Percentiles rank a stretch among this genome's conserved stretches.
phyloP scores from a whole-genome alignment of 139 green algal genomes.

The Micromonas commoda region DNA sequence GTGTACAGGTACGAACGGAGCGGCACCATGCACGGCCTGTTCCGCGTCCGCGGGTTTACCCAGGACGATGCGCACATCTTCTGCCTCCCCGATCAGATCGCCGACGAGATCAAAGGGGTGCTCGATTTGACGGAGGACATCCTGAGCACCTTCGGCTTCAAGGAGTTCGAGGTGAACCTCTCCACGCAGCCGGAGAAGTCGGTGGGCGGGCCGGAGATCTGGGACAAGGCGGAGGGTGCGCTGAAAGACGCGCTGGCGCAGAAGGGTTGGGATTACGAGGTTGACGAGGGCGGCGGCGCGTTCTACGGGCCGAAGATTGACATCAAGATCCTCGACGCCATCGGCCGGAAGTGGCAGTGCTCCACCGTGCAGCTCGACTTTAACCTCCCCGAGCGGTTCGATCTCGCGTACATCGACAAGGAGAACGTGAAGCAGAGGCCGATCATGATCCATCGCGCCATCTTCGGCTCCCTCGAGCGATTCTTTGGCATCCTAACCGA shows the following conservation, averaged over 20 bases:
- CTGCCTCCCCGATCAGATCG: slow-evolving; percentile 86
- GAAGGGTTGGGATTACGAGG: slow-evolving; percentile 47
- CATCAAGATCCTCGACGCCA: slow-evolving; percentile 78
- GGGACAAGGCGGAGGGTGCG: slow-evolving; percentile 56
- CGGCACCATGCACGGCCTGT: slow-evolving; percentile 96
- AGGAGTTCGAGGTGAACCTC: slow-evolving; percentile 83
- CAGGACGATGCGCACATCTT: slow-evolving; percentile 99
- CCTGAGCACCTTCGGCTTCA: slow-evolving; percentile 87
- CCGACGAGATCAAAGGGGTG: slow-evolving; percentile 71
- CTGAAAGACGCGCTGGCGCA: background rate
- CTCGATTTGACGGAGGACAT: slow-evolving; percentile 81
- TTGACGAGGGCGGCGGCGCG: slow-evolving; percentile 80
- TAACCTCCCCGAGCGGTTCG: slow-evolving; percentile 92
- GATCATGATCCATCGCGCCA: slow-evolving; percentile 98
- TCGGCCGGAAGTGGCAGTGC: slow-evolving; percentile 96
- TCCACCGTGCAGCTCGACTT: slow-evolving; percentile 98
- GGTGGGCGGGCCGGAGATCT: slow-evolving; percentile 86
- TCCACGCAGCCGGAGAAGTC: slow-evolving; percentile 88
- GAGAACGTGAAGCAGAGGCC: slow-evolving; percentile 60
- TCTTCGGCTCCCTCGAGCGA: slow-evolving; percentile 82
- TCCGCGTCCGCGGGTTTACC: slow-evolving; percentile 95
- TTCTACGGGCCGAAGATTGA: slow-evolving; percentile 99
- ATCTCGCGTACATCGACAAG: slow-evolving; percentile 78
- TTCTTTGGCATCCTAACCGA: slow-evolving; percentile 98
- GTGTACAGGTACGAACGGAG: slow-evolving; percentile 86